Evolutionary conservation across 345 rosid species (phyloP).

Genomic region (Heritiera fomes): DNA sequence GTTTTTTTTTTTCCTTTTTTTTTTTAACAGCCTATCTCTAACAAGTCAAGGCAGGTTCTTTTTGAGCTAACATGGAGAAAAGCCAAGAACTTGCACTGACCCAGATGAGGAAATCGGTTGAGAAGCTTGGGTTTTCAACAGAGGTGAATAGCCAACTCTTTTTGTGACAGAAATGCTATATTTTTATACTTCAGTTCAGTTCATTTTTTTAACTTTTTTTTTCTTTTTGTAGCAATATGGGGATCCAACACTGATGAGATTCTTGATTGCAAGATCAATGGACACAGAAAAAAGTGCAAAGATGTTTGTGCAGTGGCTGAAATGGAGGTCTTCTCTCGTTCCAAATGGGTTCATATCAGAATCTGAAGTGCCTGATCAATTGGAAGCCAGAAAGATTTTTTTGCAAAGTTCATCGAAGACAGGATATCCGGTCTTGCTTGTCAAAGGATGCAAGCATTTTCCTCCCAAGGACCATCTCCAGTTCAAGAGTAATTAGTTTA

Average conservation of each 20-base stretch:
- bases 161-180: not conserved
- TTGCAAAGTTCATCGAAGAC: slow-evolving; percentile 61
- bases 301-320: slow-evolving; percentile 88
- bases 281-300: slow-evolving; percentile 73
- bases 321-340: slow-evolving; percentile 74
- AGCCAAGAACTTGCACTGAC: slow-evolving; percentile 50
- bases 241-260: slow-evolving; percentile 68
- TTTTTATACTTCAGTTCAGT: not conserved
- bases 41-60: not conserved
- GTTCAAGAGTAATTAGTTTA: slow-evolving; percentile 68
- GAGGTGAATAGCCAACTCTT: slow-evolving; percentile 40
- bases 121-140: slow-evolving; percentile 65
- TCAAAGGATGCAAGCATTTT: slow-evolving; percentile 56
- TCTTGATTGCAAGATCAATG: slow-evolving; percentile 95
- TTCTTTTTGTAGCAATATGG: slow-evolving; percentile 52
- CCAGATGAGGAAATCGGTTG: slow-evolving; percentile 66
- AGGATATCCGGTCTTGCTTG: slow-evolving; percentile 56
- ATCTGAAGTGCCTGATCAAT: slow-evolving; percentile 63
- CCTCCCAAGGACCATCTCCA: slow-evolving; percentile 68
- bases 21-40: not conserved
- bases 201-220: not conserved
- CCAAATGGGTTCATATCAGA: slow-evolving; percentile 70
- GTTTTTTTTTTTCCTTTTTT: not conserved
- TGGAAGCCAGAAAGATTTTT: slow-evolving; percentile 54
- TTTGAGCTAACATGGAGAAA: slow-evolving; percentile 46